Percentiles rank a stretch among this genome's conserved stretches.
phyloP scores from a whole-genome alignment of 768 basidiomycete genomes.

The Suillus brevipes region DNA sequence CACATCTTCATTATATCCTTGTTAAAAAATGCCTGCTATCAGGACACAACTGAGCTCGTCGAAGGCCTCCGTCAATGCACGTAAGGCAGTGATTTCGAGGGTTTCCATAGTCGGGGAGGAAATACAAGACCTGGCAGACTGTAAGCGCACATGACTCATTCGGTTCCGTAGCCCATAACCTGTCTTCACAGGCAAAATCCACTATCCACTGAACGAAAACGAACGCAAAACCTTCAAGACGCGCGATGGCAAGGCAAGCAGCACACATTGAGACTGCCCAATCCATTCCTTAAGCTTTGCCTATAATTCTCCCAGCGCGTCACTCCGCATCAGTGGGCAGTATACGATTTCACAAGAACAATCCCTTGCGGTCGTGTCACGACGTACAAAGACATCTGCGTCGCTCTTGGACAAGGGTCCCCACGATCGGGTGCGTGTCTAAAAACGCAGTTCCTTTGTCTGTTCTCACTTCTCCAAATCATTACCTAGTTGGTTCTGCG shows the following conservation, averaged over 20 bases:
- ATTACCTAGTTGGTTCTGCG: conserved; percentile 57
- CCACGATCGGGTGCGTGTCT: conserved; percentile 56
- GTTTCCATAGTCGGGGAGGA: background rate
- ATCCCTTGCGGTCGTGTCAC: conserved; percentile 54
- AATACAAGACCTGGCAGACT: conserved; percentile 6
- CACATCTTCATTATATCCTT: background rate
- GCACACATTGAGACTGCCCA: background rate
- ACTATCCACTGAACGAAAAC: conserved; percentile 16
- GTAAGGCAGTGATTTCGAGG: background rate
- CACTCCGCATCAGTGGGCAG: conserved; percentile 57
- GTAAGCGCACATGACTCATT: background rate
- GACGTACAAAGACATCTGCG: conserved; percentile 56
- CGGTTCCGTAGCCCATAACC: background rate
- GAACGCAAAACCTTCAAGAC: conserved; percentile 26
- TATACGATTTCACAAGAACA: conserved; percentile 52
- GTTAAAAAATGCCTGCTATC: conserved; percentile 1
- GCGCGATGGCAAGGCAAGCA: conserved; percentile 29
- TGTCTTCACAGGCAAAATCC: conserved; percentile 8
- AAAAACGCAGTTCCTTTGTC: background rate
- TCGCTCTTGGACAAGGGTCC: conserved; percentile 52
- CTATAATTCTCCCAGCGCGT: conserved; percentile 42
- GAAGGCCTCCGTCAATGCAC: background rate
- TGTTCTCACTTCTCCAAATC: background rate
- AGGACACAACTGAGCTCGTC: background rate
- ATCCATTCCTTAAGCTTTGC: background rate